Evolutionary conservation across 306 rosid species (phyloP), one percentile per base, ranked within the genome.

Genomic region (Fragaria iinumae): DNA sequence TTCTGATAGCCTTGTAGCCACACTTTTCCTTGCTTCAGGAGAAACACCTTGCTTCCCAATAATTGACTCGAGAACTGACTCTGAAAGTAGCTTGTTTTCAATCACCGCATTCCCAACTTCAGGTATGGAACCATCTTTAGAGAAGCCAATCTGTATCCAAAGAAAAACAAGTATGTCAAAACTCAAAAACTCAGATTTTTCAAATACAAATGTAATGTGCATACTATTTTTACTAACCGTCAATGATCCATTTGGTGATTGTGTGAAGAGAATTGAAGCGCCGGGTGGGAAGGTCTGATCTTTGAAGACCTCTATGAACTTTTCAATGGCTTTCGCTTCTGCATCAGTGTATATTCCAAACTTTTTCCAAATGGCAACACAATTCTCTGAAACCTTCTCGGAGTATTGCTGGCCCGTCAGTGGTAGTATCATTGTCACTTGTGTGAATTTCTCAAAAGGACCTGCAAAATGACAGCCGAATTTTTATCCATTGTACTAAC

Each of bases 21-120:
- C 82, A 79, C 87, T 86, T 50, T 73, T 69, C 84, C 78, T 91
- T 18, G 93, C 85, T 18, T 14, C 90, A 11, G 98, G 98, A 45
- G 96, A 89, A 71, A 91, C 98, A 5, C 97, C 94, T 73, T 84
- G 63, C 83, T 89, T 85, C 0, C 98, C 94, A 1, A 93, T 62
- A 72, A 93, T 91, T 0, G 97, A 89, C 81, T 89, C 96, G 11
- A 91, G 25, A 4, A 93, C 81, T 1, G 96, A 86, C 78, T 88
- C 97, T 12, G 88, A 81, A 16, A 93, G 83, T 34, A 86, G 56
- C 23, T 85, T 91, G 76, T 85, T 94, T 10, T 90, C 87, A 21
- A 94, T 84, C 29, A 75, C 84, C 7, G 43, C 82, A 6, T 66
- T 47, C 41, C 77, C 84, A 9, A 50, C 50, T 75, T 84, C 85